Evolutionary conservation across 2,329 filamentous ascomycete genomes (phyloP).

Genomic region (Calonectria honghensis): DNA sequence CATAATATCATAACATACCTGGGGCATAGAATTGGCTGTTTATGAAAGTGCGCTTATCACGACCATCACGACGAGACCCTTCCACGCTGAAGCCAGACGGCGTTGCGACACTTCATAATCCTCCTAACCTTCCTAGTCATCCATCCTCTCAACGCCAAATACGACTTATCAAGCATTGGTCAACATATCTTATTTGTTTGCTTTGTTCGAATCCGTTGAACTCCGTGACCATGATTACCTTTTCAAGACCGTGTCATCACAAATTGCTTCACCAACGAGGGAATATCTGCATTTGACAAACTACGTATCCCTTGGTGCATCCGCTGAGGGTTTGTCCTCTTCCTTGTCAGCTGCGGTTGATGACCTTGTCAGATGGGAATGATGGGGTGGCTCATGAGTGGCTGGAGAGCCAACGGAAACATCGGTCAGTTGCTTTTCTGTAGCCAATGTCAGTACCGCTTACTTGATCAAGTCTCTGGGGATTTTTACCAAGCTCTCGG

Average conservation of each 20-base stretch:
- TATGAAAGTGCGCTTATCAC: not conserved
- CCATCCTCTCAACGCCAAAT: conserved; percentile 41
- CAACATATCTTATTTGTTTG: conserved; percentile 19
- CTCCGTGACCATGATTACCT: conserved; percentile 40
- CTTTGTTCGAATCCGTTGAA: conserved; percentile 39
- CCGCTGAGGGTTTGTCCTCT: conserved; percentile 42
- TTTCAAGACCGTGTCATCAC: conserved; percentile 26
- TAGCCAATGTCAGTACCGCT: conserved; percentile 38
- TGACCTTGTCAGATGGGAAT: conserved; percentile 69
- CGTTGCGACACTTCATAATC: not conserved
- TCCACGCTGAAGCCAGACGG: not conserved
- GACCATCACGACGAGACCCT: not conserved
- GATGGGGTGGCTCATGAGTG: conserved; percentile 67
- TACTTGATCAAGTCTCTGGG: not conserved
- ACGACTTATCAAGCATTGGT: conserved; percentile 24
- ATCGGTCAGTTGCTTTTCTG: conserved; percentile 73
- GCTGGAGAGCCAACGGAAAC: conserved; percentile 55
- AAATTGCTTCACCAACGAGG: not conserved
- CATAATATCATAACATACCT: conserved; percentile 4
- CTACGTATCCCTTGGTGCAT: conserved; percentile 45
- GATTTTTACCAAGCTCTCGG: conserved; percentile 80
- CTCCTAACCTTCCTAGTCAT: not conserved
- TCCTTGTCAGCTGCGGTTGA: conserved; percentile 67
- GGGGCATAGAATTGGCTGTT: not conserved
- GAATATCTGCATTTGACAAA: not conserved